Evolutionary conservation across 257 asterid genomes (phyloP).

Genomic region (Eustoma russellianum): DNA sequence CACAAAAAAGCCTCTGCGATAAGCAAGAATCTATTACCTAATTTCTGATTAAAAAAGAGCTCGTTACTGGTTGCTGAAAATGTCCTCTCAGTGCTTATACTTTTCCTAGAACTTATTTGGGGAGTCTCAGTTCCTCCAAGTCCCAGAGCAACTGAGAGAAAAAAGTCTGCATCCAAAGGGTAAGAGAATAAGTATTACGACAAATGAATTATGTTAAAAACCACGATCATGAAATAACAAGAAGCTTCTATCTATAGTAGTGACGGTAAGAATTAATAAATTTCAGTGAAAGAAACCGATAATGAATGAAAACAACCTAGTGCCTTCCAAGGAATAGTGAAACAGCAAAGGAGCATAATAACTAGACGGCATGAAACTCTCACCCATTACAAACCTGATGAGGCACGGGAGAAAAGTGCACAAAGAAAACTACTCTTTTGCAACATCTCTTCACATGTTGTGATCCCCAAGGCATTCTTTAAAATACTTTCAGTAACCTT

Average conservation of each 20-base stretch:
- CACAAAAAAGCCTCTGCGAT: background rate
- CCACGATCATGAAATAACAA: background rate
- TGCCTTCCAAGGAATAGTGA: no score
- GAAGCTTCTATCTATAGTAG: no score
- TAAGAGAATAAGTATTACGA: slow-evolving; percentile 1
- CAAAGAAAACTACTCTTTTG: slow-evolving; percentile 63
- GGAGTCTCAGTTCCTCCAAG: slow-evolving; percentile 87
- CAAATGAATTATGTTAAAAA: background rate
- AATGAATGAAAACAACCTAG: no score
- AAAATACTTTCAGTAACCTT: slow-evolving; percentile 84
- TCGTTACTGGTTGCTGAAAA: slow-evolving; percentile 72
- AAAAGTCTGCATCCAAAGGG: slow-evolving; percentile 66
- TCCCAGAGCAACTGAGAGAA: slow-evolving; percentile 85
- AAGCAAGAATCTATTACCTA: slow-evolving; percentile 35
- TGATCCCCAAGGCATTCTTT: slow-evolving; percentile 66
- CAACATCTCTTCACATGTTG: slow-evolving; percentile 81
- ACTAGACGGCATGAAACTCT: no score
- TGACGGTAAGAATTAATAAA: no score
- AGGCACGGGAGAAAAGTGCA: slow-evolving; percentile 75
- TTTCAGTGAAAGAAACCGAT: no score
- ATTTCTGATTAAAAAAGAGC: slow-evolving; percentile 46
- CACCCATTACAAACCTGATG: slow-evolving; percentile 58
- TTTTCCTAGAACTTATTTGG: slow-evolving; percentile 51
- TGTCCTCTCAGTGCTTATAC: slow-evolving; percentile 91
- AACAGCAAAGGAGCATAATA: no score